These are phyloP conservation scores for Astragalus glycyphyllos DNA, from an alignment of 306 rosid genomes.

Conservation along the genomic window DNA sequence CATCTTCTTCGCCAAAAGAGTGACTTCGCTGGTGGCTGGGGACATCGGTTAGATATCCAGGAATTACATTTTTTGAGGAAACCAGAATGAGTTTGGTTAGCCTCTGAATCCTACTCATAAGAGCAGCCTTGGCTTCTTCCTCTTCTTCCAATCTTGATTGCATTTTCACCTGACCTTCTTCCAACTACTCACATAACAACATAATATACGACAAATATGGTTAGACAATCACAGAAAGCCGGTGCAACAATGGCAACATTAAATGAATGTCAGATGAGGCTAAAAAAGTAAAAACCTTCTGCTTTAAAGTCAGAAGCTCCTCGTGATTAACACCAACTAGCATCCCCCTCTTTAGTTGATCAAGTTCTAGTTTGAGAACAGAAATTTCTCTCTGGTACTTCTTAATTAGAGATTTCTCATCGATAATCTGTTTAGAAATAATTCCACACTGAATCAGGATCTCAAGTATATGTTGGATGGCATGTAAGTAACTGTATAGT, in stretches of 20 bases:
- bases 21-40: conserved; percentile 78
- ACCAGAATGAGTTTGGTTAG: conserved; percentile 97
- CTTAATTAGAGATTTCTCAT: conserved; percentile 95
- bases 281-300: conserved; percentile 61
- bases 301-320: conserved; percentile 86
- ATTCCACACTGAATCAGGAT: conserved; percentile 32
- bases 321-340: conserved; percentile 86
- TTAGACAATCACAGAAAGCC: conserved; percentile 32
- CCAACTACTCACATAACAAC: conserved; percentile 62
- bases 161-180: conserved; percentile 99
- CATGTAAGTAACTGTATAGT: conserved; percentile 25
- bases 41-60: conserved; percentile 78
- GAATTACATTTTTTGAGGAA: conserved; percentile 90
- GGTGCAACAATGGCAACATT: conserved; percentile 12
- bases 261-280: conserved; percentile 32
- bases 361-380: conserved; percentile 88
- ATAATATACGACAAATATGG: conserved; percentile 30
- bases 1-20: conserved; percentile 88
- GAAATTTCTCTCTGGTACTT: conserved; percentile 98
- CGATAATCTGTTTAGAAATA: conserved; percentile 77
- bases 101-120: conserved; percentile 98
- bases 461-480: conserved; percentile 27
- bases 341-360: conserved; percentile 88
- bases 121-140: conserved; percentile 99
- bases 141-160: conserved; percentile 99